Base-by-base conservation (phyloP, 202 grass and related monocot species). In the Alloteropsis angusta region DNA sequence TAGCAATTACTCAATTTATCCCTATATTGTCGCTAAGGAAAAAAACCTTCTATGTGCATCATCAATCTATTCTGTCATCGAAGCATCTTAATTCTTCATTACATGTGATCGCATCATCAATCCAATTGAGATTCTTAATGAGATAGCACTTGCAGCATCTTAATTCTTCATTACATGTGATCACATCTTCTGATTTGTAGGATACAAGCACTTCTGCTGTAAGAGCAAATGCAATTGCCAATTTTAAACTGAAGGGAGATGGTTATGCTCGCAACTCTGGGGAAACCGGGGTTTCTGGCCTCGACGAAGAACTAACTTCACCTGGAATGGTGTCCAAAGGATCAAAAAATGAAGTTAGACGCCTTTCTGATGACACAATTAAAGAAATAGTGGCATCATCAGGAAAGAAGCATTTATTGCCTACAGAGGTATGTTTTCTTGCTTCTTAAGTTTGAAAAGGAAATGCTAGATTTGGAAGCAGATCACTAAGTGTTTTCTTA, bases 361-460 rank as follows among this genome's bases (percentile, higher is more conserved):
- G 4, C 28, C 5, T 90, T 28, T 74, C 87, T 74, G 79, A 85
- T 80, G 91, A 92, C 69, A 41, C 81, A 36, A 73, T 73, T 63
- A 88, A 90, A 68, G 83, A 89, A 75, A 69, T 85, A 60, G 57
- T 83, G 34, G 84, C 86, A 78, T 74, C 88, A 76, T 63, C 81
- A 56, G 87, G 93, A 78, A 86, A 80, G 78, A 88, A 88, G 54
- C 89, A 88, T 84, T 69, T 97, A 47, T 72, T 97, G 71, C 72
- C 91, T 83, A 68, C 80, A 7, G 93, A 97, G 90, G 93, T 97
- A 63, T 75, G 45, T 81, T 61, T 9, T 32, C 6, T 75, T 68
- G 37, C 53, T 52, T 53, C 22, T 77, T 37, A n/a, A 46, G 22
- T 65, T 86, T 37, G 19, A 65, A 58, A 68, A 35, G 38, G 22